Conservation (phyloP, 2,329 filamentous ascomycete species). For the Shiraia bambusicola region DNA sequence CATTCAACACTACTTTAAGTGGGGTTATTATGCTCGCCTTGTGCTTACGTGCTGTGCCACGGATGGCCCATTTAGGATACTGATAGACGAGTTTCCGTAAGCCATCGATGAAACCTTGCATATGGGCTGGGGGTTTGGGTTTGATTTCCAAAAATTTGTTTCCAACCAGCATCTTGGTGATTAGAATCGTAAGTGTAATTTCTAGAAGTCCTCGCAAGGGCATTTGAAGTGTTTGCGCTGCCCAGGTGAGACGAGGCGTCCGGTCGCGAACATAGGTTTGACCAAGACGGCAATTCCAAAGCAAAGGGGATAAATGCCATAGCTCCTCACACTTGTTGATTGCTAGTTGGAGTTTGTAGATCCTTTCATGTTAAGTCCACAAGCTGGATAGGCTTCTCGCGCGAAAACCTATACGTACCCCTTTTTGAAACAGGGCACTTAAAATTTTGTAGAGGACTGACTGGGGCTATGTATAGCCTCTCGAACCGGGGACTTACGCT, state of each 20-base stretch:
- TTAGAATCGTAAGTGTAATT: not conserved
- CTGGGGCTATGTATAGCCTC: too few relatives aligned
- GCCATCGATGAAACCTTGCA: not conserved
- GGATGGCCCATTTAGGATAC: not conserved
- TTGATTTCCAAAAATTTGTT: not conserved
- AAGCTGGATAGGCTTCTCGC: not conserved
- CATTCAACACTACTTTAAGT: not conserved
- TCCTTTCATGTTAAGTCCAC: not conserved
- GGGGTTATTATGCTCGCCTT: not conserved
- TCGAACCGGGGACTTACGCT: too few relatives aligned
- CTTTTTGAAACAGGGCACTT: too few relatives aligned
- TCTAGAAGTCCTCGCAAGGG: not conserved
- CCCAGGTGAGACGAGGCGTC: not conserved
- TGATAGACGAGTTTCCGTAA: not conserved
- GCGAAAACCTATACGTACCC: too few relatives aligned
- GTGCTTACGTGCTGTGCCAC: not conserved
- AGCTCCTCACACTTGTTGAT: not conserved
- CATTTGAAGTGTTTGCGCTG: not conserved
- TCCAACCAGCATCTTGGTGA: not conserved
- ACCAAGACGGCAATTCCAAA: not conserved
- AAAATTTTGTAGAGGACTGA: too few relatives aligned
- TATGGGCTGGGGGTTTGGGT: not conserved
- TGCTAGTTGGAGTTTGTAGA: not conserved
- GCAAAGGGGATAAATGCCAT: not conserved
- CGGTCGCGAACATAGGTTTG: not conserved